Evolutionary conservation across 2,329 filamentous ascomycete genomes (phyloP).

Genomic region (Emmonsiellopsis sp.): DNA sequence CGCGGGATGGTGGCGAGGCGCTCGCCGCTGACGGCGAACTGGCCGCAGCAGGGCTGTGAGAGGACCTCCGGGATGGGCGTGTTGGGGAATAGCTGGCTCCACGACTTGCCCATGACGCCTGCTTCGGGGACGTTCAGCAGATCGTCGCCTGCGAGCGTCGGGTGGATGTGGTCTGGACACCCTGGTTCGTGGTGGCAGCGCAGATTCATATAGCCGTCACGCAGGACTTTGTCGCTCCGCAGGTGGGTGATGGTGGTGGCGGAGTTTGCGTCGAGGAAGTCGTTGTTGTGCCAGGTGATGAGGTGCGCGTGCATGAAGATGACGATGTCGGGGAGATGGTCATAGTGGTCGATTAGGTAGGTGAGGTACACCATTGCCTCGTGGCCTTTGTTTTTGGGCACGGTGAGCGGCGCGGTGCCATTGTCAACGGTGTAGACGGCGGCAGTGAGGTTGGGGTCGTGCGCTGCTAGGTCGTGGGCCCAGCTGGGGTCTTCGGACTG

Average conservation of each 20-base stretch:
- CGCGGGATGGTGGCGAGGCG: constrained; percentile 45
- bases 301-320: constrained; percentile 52
- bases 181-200: constrained; percentile 50
- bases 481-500: constrained; percentile 43
- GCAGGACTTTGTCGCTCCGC: constrained; percentile 40
- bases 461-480: constrained; percentile 32
- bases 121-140: constrained; percentile 38
- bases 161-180: constrained; percentile 50
- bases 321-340: constrained; percentile 47
- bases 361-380: constrained; percentile 54
- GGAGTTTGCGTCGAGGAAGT: constrained; percentile 41
- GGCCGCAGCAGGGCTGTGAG: constrained; percentile 53
- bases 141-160: constrained; percentile 23
- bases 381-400: constrained; percentile 50
- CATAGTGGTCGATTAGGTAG: constrained; percentile 54
- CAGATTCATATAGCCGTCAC: constrained; percentile 49
- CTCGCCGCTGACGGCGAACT: constrained; percentile 51
- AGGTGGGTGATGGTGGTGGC: constrained; percentile 41
- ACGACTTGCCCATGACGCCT: constrained; percentile 33
- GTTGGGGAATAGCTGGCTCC: constrained; percentile 38
- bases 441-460: constrained; percentile 39
- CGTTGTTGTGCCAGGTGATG: constrained; percentile 51
- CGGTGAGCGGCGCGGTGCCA: constrained; percentile 37
- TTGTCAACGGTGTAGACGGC: constrained; percentile 45
- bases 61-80: constrained; percentile 39